phyloP scores from a whole-genome alignment of 495 filamentous ascomycete species.

The Neurospora sublineolata region DNA sequence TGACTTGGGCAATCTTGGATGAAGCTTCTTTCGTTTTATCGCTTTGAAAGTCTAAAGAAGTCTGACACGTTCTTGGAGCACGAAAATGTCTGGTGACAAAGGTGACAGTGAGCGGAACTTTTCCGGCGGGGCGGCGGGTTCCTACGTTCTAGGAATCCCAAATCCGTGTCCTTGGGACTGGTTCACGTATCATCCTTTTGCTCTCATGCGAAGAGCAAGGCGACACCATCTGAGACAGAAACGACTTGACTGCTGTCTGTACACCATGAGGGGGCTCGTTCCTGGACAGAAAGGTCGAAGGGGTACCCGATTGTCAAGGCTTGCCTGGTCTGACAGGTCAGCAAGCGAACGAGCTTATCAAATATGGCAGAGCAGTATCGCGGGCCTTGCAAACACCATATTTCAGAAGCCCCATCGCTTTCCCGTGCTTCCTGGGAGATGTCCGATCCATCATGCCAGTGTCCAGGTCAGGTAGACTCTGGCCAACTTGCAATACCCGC shows the following conservation, averaged over 20 bases:
- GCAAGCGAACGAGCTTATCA: background rate
- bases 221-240: constrained; percentile 2
- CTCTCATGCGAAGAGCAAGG: constrained; percentile 6
- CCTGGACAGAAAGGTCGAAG: background rate
- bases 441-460: constrained; percentile 3
- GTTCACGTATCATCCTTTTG: constrained; percentile 4
- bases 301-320: background rate
- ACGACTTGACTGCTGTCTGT: background rate
- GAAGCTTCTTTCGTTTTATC: constrained; percentile 11
- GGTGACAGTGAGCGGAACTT: constrained; percentile 13
- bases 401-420: background rate
- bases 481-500: constrained; percentile 2
- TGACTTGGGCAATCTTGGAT: constrained; percentile 13
- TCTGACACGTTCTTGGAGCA: background rate
- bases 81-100: background rate
- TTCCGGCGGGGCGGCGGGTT: constrained; percentile 17
- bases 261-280: background rate
- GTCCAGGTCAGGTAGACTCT: constrained; percentile 3
- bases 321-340: background rate
- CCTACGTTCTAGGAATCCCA: constrained; percentile 19
- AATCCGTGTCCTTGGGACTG: constrained; percentile 25
- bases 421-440: background rate
- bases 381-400: background rate
- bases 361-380: background rate
- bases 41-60: constrained; percentile 1